A percentile compares a stretch with the other conserved stretches of the same genome.
Evolutionary conservation across 495 filamentous ascomycete genomes (phyloP).

Genomic region (Amphirosellinia nigrospora): DNA sequence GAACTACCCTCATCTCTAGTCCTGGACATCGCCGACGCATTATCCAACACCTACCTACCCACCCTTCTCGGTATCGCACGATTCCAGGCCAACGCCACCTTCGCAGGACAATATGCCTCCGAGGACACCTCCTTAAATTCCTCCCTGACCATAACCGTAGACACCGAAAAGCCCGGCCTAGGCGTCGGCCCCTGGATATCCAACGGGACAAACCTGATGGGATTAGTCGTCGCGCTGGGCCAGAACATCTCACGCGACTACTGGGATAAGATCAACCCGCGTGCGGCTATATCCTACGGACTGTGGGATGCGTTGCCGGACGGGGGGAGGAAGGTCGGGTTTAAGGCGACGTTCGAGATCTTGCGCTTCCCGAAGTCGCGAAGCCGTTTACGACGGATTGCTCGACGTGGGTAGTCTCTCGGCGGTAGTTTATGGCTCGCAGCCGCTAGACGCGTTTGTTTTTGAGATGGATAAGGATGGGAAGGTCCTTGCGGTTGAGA

Average conservation of each 20-base stretch:
- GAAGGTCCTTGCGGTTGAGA: constrained; percentile 44
- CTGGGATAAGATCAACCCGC: constrained; percentile 30
- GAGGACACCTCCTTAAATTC: constrained; percentile 41
- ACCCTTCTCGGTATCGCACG: constrained; percentile 44
- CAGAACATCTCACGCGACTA: constrained; percentile 37
- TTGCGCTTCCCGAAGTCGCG: constrained; percentile 27
- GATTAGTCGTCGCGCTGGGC: constrained; percentile 39
- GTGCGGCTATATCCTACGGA: constrained; percentile 50
- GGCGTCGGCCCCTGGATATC: constrained; percentile 53
- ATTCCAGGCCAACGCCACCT: constrained; percentile 43
- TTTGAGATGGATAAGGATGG: constrained; percentile 48
- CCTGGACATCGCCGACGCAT: constrained; percentile 44
- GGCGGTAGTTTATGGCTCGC: constrained; percentile 43
- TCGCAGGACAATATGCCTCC: constrained; percentile 46
- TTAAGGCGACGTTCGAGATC: constrained; percentile 52
- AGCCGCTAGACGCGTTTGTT: constrained; percentile 51
- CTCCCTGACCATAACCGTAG: constrained; percentile 48
- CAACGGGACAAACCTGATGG: constrained; percentile 54
- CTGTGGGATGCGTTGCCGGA: constrained; percentile 38
- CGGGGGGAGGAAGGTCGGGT: constrained; percentile 44
- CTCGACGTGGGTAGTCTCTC: constrained; percentile 47
- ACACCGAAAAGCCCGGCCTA: constrained; percentile 47
- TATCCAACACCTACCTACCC: constrained; percentile 45
- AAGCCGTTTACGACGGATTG: constrained; percentile 47
- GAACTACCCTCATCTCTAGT: constrained; percentile 35